Evolutionary conservation across 306 rosid genomes (phyloP).

Genomic region (Delonix regia): DNA sequence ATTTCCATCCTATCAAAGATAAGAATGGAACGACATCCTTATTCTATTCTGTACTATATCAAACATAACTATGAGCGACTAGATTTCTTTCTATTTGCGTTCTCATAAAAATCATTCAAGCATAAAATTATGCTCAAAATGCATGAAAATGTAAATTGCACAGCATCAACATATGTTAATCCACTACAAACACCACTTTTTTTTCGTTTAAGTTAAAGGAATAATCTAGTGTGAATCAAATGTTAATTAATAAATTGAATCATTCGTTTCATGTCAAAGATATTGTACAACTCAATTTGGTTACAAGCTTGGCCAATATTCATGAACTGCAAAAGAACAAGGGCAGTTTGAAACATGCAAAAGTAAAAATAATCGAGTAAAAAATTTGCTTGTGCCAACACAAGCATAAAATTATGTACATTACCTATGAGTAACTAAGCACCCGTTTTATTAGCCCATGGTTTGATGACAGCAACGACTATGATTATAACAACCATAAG

Average conservation of each 20-base stretch:
- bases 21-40: too few relatives aligned
- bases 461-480: conserved; percentile 75
- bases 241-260: background rate
- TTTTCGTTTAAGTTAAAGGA: background rate
- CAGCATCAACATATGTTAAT: too few relatives aligned
- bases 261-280: background rate
- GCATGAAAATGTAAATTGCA: too few relatives aligned
- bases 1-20: too few relatives aligned
- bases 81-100: too few relatives aligned
- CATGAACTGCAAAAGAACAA: background rate
- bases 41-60: too few relatives aligned
- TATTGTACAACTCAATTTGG: conserved; percentile 22
- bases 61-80: too few relatives aligned
- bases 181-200: background rate
- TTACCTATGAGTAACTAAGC: conserved; percentile 45
- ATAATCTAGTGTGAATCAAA: background rate
- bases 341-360: background rate
- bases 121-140: too few relatives aligned
- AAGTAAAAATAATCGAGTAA: background rate
- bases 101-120: too few relatives aligned
- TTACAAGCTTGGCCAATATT: conserved; percentile 22
- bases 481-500: conserved; percentile 65
- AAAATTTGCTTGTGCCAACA: background rate
- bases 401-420: conserved; percentile 11
- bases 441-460: conserved; percentile 65